Evolutionary conservation across 768 basidiomycete species (phyloP), one percentile per base, ranked within the genome.

Genomic region (Panaeolus cyanescens): DNA sequence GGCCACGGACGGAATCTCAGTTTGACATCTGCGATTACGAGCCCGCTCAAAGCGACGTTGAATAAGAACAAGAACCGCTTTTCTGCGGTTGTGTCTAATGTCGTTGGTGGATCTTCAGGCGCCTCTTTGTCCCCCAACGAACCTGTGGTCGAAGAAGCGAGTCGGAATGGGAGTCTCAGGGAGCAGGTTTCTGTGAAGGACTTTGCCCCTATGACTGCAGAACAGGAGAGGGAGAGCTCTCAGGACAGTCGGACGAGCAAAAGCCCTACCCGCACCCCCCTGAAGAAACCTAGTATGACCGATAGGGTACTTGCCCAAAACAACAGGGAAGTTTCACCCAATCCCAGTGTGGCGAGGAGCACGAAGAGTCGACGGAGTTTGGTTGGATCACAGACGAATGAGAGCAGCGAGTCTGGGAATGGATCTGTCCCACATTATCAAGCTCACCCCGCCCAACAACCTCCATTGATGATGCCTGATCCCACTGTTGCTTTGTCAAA

Each of bases 1-100:
- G 59, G 59, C 2, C 71, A 74, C 32, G 64, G 63, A 12, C 64
- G 70, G 17, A 75, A 73, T 59, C 42, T 68, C 19, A 73, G 71
- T 45, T 59, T 74, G 28, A 70, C 71, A 1, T 58, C 66, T 17
- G 64, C 67, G 15, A 68, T 72, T 34, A 61, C 70, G 17, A 64
- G 62, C 12, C 69, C 71, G 8, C 65, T 74, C 58, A 74, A 71
- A 56, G 59, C 67, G 10, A 66, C 71, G n/a, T 56, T 74, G 61
- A 67, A 60, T 62, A 69, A 62, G 55, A 71, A 71, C 54, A 68
- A 66, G 56, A 70, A 68, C 36, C 62, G 68, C 6, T 28, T 74
- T n/a, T 70, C 71, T 17, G 63, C 66, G 4, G 60, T 66, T 33
- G 59, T 70, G 9, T 50, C 45, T 4, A 58, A 45, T 32, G 58